Evolutionary conservation across 768 basidiomycete genomes (phyloP), one percentile per base, ranked within the genome.

Genomic region (Tylopilus sp.): DNA sequence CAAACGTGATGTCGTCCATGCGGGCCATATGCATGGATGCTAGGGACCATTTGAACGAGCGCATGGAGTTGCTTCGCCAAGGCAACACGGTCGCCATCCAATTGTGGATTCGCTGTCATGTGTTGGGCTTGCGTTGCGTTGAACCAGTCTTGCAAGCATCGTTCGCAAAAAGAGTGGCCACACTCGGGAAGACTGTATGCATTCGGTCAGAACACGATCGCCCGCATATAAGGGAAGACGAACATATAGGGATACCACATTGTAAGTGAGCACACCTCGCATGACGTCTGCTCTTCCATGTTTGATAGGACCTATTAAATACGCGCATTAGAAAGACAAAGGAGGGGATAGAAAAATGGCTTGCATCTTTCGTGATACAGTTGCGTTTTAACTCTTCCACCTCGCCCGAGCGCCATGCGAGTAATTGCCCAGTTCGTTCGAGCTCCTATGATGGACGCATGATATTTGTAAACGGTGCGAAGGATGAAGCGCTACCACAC

Each of bases 161-260:
- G 63, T 54, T 78, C 69, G 61, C 86, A 90, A 61, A 83, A 88
- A 0, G 80, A 78, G 65, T 90, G 87, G 3, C 87, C 87, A 48
- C 87, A 90, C 36, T 75, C 75, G 6, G 78, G 67, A 20, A 89
- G 72, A 6, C 86, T 88, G 57, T 9, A 31, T 13, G 23, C 20
- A 49, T 30, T 30, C 23, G 26, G 36, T 63, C 35, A 57, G 30
- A 18, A 11, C 2, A 11, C 9, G 6, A 49, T 47, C 23, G 22
- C 33, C 17, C 9, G 28, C 47, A 38, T 48, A 56, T 47, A 45
- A 50, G 12, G 40, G 28, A 36, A 40, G 18, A 71, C 84, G 38
- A 57, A 88, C 86, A 77, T 73, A 57, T 79, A 84, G 1, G 87
- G 86, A 8, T 71, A 70, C 82, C 83, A 86, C 79, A 88, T 80